Base-by-base conservation (phyloP, 352 stramenopile genomes). In the Halophytophthora polymorphica region DNA sequence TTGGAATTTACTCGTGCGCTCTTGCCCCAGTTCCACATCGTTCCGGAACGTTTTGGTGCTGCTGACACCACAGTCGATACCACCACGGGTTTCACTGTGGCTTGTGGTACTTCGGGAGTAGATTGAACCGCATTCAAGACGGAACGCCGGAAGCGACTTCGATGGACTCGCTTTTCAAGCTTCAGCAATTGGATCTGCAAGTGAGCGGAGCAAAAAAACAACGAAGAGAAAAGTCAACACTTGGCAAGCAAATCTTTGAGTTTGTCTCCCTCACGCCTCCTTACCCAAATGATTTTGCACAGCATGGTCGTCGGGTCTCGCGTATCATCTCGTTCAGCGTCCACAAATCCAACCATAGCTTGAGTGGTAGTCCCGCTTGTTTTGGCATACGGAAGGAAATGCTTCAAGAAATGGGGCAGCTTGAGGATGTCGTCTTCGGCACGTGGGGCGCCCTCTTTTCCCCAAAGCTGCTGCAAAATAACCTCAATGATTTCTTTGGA, bases 161-260 rank as follows among this genome's bases (percentile, higher is more conserved):
- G 72, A 46, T 83, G 69, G 21, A 88, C 78, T 31, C 70, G 41
- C 49, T 83, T 88, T 21, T 87, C 74, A 36, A 88, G 53, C 40
- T 78, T 90, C 15, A 71, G 53, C 1, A 67, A 33, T 51, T 73
- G 64, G 44, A 67, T 58, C 64, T 56, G 71, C 40, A 50, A 79
- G 61, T 22, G 17, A 68, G 2, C 68, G 73, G 39, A 6, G 29
- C 43, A 35, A 36, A 44, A 39, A 62, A 4, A 51, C 3, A 14
- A 33, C 7, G 22, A 8, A 41, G 39, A 7, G 19, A 17, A 38
- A 18, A 17, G 29, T 56, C 18, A 60, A 21, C 46, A 41, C 34
- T 34, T 45, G 41, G 21, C 22, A 10, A 6, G 33, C 0, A 6
- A 45, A 29, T n/a, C 25, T 34, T 50, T 3, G 41, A 13, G 50